Evolutionary conservation across 495 filamentous ascomycete genomes (phyloP).

Genomic region (Podospora bellae-mahoneyi): DNA sequence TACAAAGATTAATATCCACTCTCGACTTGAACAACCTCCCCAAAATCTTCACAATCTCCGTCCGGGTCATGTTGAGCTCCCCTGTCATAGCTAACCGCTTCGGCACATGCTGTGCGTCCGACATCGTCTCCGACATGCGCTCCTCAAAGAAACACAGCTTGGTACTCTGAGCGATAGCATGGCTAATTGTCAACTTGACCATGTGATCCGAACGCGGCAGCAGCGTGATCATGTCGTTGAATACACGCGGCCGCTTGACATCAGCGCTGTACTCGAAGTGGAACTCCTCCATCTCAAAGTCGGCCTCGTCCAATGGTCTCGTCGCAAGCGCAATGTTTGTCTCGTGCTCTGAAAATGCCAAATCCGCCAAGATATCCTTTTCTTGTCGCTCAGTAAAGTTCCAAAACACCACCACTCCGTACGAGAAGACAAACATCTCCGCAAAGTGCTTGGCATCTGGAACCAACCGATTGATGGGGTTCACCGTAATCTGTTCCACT

Average conservation of each 20-base stretch:
- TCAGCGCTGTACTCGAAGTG: slow-evolving; percentile 94
- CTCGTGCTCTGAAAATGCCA: slow-evolving; percentile 78
- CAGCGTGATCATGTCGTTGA: slow-evolving; percentile 99
- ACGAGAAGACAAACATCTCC: slow-evolving; percentile 97
- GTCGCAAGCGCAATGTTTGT: slow-evolving; percentile 59
- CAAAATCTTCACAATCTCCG: slow-evolving; percentile 88
- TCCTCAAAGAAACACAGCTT: slow-evolving; percentile 97
- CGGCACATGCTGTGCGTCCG: slow-evolving; percentile 86
- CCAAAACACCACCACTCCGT: slow-evolving; percentile 98
- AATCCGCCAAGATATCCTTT: slow-evolving; percentile 91
- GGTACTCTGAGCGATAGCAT: slow-evolving; percentile 96
- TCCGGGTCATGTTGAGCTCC: slow-evolving; percentile 83
- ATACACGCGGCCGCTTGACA: slow-evolving; percentile 82
- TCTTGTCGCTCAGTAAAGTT: slow-evolving; percentile 95
- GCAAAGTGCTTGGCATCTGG: slow-evolving; percentile 71
- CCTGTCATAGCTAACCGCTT: slow-evolving; percentile 84
- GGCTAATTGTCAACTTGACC: slow-evolving; percentile 96
- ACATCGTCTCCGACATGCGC: slow-evolving; percentile 91
- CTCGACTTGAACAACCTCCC: slow-evolving; percentile 88
- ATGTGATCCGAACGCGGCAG: slow-evolving; percentile 88
- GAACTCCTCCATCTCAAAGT: slow-evolving; percentile 98
- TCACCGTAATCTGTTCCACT: slow-evolving; percentile 21
- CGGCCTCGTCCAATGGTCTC: slow-evolving; percentile 69
- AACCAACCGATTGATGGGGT: slow-evolving; percentile 50
- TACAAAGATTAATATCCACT: slow-evolving; percentile 97